These are phyloP conservation scores for Pichia cactophila DNA, from an alignment of 1,139 yeast genomes.

Conservation along the genomic window DNA sequence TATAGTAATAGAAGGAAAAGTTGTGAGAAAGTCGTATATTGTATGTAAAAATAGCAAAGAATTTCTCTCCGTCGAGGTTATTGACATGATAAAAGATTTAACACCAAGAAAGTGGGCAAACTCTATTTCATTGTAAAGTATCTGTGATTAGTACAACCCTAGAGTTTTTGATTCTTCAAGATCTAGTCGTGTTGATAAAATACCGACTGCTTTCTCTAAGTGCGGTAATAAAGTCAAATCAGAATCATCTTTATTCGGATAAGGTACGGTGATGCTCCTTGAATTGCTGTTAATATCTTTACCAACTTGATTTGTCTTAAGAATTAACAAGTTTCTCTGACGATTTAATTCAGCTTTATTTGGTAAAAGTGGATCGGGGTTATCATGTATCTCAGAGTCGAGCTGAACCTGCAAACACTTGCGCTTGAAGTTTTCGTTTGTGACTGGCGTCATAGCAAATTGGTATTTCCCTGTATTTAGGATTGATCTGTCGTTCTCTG, in stretches of 20 bases:
- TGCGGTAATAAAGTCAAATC: constrained; percentile 10
- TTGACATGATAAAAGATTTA: constrained; percentile 36
- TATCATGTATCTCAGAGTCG: not conserved
- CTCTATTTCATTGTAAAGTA: constrained; percentile 46
- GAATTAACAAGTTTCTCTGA: too few relatives aligned
- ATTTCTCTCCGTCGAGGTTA: not conserved
- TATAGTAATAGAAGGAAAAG: constrained; percentile 18
- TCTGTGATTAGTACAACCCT: constrained; percentile 35
- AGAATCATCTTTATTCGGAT: not conserved
- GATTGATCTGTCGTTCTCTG: not conserved
- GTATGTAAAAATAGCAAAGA: constrained; percentile 31
- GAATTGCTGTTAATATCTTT: too few relatives aligned
- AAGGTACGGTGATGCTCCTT: not conserved
- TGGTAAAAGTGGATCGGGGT: not conserved
- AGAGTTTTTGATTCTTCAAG: constrained; percentile 41
- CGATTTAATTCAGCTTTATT: too few relatives aligned
- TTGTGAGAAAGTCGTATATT: constrained; percentile 18
- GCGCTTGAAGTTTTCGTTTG: not conserved
- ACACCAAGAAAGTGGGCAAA: constrained; percentile 52
- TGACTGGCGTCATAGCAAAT: not conserved
- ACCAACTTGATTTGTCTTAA: too few relatives aligned
- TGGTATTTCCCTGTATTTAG: not conserved
- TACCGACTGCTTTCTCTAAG: constrained; percentile 37
- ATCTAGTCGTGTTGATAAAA: constrained; percentile 59
- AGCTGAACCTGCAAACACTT: not conserved